Evolutionary conservation across 2,329 filamentous ascomycete genomes (phyloP), one percentile per base, ranked within the genome.

Genomic region (Rutstroemia sp.): DNA sequence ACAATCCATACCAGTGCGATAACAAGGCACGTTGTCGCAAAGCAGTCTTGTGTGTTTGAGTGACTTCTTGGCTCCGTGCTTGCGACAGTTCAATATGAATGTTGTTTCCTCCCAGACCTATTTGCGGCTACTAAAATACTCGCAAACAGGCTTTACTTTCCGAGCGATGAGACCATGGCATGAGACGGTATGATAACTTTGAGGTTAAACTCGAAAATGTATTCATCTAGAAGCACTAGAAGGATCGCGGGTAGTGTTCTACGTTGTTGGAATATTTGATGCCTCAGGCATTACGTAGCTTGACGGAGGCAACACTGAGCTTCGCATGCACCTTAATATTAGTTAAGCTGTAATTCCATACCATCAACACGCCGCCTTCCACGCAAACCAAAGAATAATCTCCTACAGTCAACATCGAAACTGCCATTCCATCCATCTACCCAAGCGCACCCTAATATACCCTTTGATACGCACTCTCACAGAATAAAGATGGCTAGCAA

Each of bases 331-430:
- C 50, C 54, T 46, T 52, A 50, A 18, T 48, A 53, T 23, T 30
- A 30, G 14, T 27, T 21, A 21, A 45, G 50, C 25, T 52, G 30
- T 34, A 34, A 34, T 34, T 34, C 30, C 30, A 34, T 34, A 34
- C 49, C 49, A 52, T 56, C 54, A 55, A 50, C 30, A 44, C 53
- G 44, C 49, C 30, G 37, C 54, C 54, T 56, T 56, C 41, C 49
- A 55, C 23, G 19, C 46, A 55, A 44, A 37, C 41, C 5, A 6
- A 27, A 38, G 23, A 51, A 45, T 4, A 44, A 49, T 18, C 8
- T n/a, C 14, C 34, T 14, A 10, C 12, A 39, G 25, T 39, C 4
- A 49, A 9, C 10, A n/a, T 37, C 10, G 34, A 34, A 9, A 37
- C 34, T 44, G 37, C 19, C 27, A 42, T 39, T 25, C 27, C 53